Base-by-base conservation (phyloP, 495 filamentous ascomycete species). In the Penicillium chermesinum region DNA sequence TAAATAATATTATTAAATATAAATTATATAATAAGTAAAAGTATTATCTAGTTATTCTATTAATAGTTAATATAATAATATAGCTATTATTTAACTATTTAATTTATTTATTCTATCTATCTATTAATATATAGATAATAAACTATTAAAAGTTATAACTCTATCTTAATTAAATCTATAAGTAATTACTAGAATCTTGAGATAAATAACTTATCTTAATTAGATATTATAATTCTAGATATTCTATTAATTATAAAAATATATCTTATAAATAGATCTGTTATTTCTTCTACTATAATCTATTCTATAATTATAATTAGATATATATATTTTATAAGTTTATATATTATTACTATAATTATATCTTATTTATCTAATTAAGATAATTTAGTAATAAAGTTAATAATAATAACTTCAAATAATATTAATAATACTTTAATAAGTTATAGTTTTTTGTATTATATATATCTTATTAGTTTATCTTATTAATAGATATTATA, bases 1-100 rank as follows among this genome's bases (percentile, higher is more conserved):
- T 50, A 38, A 33, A 47, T 35, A 10, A 12, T 17, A 20, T 55
- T 55, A 44, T 55, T 55, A 43, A 50, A 55, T 37, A 19, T 17
- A 19, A 46, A 43, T 44, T 55, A 44, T 12, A n/a, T n/a, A 13
- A 50, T 42, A 43, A 35, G 7, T 47, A 47, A 15, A 16, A 50
- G 18, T 34, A 14, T 13, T 40, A 19, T 20, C 21, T 46, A 50
- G 27, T 55, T 21, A 21, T 50, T 33, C 17, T 55, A 40, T 5
- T 50, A 39, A 17, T 46, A 55, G 3, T 55, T 50, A 17, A 55
- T 27, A 27, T 55, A 38, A 9, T 37, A 42, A 37, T n/a, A 14
- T 41, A 54, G 19, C n/a, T 49, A 49, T 39, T 48, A 27, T 30
- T 53, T 39, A 19, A 53, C 7, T 3, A 15, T 48, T n/a, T 48